Evolutionary conservation across 345 rosid genomes (phyloP).

Genomic region (Capsella bursapastoris): DNA sequence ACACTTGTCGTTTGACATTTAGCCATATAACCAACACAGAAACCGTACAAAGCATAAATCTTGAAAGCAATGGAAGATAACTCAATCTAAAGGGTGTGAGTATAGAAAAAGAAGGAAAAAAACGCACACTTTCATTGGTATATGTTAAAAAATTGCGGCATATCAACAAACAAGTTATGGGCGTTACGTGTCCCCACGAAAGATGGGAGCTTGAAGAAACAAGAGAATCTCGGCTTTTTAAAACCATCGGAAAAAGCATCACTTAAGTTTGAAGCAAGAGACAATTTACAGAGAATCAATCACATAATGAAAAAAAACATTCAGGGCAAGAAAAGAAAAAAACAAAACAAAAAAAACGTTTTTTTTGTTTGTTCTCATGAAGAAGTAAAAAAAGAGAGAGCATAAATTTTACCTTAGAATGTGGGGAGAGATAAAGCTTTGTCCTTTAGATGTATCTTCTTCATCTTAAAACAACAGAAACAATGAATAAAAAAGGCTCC

Average conservation of each 20-base stretch:
- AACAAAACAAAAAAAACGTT: slow-evolving; percentile 26
- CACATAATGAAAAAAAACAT: slow-evolving; percentile 16
- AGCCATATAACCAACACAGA: slow-evolving; percentile 11
- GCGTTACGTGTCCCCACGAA: slow-evolving; percentile 39
- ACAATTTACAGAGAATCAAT: slow-evolving; percentile 50
- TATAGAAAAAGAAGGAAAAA: neutral
- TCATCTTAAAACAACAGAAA: slow-evolving; percentile 60
- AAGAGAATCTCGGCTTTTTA: slow-evolving; percentile 36
- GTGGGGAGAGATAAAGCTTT: slow-evolving; percentile 42
- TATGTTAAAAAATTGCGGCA: slow-evolving; percentile 12
- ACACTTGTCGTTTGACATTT: slow-evolving; percentile 14
- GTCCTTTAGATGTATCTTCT: slow-evolving; percentile 57
- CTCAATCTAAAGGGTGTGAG: neutral
- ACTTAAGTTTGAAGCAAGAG: slow-evolving; percentile 74
- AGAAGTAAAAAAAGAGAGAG: neutral
- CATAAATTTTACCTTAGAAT: slow-evolving; percentile 32
- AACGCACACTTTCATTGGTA: slow-evolving; percentile 16
- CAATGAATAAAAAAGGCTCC: slow-evolving; percentile 45
- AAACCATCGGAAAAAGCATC: slow-evolving; percentile 56
- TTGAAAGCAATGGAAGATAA: slow-evolving; percentile 3
- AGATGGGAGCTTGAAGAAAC: slow-evolving; percentile 26
- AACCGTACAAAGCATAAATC: neutral
- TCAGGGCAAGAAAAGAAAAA: slow-evolving; percentile 1
- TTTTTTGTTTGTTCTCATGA: slow-evolving; percentile 34
- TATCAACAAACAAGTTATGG: slow-evolving; percentile 43